Percentiles rank a stretch among this genome's conserved stretches.
phyloP scores from a whole-genome alignment of 2,329 filamentous ascomycete species.

The Tricladium varicosporioides region DNA sequence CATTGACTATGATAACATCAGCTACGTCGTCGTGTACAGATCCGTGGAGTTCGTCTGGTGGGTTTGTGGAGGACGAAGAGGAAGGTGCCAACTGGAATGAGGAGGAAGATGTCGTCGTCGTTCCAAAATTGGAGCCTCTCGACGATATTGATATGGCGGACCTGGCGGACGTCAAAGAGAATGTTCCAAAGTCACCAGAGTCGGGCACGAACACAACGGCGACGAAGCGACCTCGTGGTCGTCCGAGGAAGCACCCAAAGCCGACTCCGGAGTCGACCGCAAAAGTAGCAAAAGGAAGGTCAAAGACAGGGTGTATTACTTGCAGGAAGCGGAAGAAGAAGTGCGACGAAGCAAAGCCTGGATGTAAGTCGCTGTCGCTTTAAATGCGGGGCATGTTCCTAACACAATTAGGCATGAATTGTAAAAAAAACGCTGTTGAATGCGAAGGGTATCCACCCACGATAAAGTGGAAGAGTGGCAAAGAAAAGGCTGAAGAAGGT shows the following conservation, averaged over 20 bases:
- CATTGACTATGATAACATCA: conserved; percentile 29
- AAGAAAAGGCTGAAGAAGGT: conserved; percentile 69
- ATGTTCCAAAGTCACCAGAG: conserved; percentile 17
- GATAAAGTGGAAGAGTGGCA: conserved; percentile 83
- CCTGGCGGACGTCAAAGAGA: conserved; percentile 48
- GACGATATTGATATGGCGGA: conserved; percentile 53
- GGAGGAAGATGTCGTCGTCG: conserved; percentile 36
- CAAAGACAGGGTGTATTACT: conserved; percentile 67
- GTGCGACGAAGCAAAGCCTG: conserved; percentile 66
- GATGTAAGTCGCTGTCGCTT: conserved; percentile 51
- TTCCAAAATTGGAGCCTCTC: conserved; percentile 56
- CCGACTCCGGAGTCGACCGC: conserved; percentile 53
- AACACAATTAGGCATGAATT: conserved; percentile 66
- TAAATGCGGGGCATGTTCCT: conserved; percentile 3
- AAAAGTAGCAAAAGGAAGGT: conserved; percentile 75
- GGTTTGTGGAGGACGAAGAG: conserved; percentile 33
- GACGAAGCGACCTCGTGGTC: conserved; percentile 68
- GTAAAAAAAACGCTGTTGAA: conserved; percentile 88
- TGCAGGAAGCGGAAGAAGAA: conserved; percentile 71
- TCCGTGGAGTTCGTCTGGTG: conserved; percentile 30
- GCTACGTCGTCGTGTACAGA: conserved; percentile 28
- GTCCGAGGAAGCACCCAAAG: conserved; percentile 74
- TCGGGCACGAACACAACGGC: conserved; percentile 14
- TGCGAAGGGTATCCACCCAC: conserved; percentile 89
- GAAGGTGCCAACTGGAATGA: conserved; percentile 37